Evolutionary conservation across 768 basidiomycete species (phyloP), one percentile per base, ranked within the genome.

Genomic region (Auricularia heimuer): DNA sequence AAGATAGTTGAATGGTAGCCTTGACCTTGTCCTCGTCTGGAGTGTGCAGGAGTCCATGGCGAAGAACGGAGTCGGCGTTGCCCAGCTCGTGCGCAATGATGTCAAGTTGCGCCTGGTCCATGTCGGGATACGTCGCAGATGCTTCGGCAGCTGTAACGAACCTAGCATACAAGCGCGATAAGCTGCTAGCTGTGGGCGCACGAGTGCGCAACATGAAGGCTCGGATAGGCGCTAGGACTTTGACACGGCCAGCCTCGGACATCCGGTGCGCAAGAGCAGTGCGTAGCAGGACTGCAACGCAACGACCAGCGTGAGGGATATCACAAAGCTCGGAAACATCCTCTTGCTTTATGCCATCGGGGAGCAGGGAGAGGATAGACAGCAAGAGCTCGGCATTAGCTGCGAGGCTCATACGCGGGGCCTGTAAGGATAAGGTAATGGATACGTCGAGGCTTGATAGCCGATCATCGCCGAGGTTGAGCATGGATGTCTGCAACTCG

Each of bases 341-440:
- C 2, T 68, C 63, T 37, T 69, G 54, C 16, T 34, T 61, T 56
- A 70, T 67, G 2, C 74, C 73, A 12, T 65, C 71, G 0, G 74
- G 74, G 4, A 75, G 69, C 56, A 73, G 58, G 62, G 71, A 67
- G 1, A 75, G 64, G 14, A 71, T 65, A 39, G 66, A 61, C 51
- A 74, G 70, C 12, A 75, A 69, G 4, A 45, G 60, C 18, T 67
- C 16, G 11, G 72, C 71, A 12, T 70, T 63, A 8, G 70, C 67
- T 35, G 68, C 67, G 16, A 64, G 36, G 62, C 65, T 61, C 64
- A 74, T 67, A 14, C 65, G 66, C 3, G 64, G 33, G 18, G 69
- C 67, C 8, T 72, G 61, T 24, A 74, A 63, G 6, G 73, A 73
- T 29, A 74, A 63, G 39, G 24, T 47, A 45, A 72, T 73, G 35